These are phyloP conservation scores for Amanita thiersii DNA, from an alignment of 768 basidiomycete genomes.

Conservation along the genomic window DNA sequence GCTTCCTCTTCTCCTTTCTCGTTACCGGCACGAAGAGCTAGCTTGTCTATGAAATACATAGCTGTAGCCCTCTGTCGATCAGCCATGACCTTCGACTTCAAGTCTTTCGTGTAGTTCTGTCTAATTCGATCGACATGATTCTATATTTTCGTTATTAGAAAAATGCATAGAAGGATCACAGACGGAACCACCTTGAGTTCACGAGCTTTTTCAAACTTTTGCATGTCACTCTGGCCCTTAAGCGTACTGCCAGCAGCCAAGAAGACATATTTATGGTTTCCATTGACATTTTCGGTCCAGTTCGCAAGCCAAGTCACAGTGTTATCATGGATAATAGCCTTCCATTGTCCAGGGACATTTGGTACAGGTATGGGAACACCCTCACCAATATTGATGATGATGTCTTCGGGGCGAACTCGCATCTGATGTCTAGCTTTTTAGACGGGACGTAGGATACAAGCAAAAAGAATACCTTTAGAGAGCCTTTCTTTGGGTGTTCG, in stretches of 20 bases:
- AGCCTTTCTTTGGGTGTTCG: constrained; percentile 96
- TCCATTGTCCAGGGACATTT: constrained; percentile 91
- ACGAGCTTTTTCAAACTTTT: constrained; percentile 96
- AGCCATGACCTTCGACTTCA: constrained; percentile 88
- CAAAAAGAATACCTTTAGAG: constrained; percentile 63
- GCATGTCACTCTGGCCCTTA: constrained; percentile 97
- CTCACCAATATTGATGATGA: constrained; percentile 89
- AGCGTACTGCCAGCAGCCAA: constrained; percentile 94
- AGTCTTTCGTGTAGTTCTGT: constrained; percentile 74
- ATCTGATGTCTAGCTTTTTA: constrained; percentile 33
- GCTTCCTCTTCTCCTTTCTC: constrained; percentile 99
- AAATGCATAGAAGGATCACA: neutral
- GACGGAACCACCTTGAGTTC: constrained; percentile 71
- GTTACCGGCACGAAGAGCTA: constrained; percentile 97
- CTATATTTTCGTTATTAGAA: constrained; percentile 29
- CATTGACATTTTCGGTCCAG: constrained; percentile 98
- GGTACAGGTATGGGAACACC: constrained; percentile 71
- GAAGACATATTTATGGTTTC: constrained; percentile 96
- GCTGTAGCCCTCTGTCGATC: constrained; percentile 97
- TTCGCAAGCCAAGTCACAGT: constrained; percentile 99
- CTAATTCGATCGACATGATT: constrained; percentile 88
- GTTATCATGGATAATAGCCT: constrained; percentile 79
- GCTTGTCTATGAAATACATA: constrained; percentile 96
- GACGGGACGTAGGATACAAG: neutral
- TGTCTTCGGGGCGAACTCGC: constrained; percentile 90